Evolutionary conservation across 1,139 yeast genomes (phyloP).

Genomic region (Candida gigantensis): DNA sequence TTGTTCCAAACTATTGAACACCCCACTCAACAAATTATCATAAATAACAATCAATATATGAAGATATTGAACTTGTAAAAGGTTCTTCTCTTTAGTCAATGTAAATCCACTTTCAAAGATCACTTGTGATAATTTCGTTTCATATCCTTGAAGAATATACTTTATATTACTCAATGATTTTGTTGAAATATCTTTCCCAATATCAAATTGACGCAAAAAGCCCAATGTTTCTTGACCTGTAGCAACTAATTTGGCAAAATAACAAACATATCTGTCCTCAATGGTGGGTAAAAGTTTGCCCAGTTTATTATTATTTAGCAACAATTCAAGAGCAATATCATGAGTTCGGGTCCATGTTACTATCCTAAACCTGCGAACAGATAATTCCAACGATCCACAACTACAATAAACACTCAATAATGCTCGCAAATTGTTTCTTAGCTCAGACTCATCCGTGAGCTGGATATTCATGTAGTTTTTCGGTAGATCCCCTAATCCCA

Average conservation of each 20-base stretch:
- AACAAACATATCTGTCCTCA: constrained; percentile 40
- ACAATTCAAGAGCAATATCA: constrained; percentile 33
- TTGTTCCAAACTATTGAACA: constrained; percentile 16
- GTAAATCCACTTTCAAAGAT: constrained; percentile 31
- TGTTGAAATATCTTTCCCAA: not conserved
- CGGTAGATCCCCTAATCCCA: constrained; percentile 46
- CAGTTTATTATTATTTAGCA: constrained; percentile 31
- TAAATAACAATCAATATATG: constrained; percentile 50
- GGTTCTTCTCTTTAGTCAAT: constrained; percentile 27
- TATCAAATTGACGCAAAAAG: constrained; percentile 19
- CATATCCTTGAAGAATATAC: constrained; percentile 21
- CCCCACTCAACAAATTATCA: constrained; percentile 45
- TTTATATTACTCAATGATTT: constrained; percentile 7
- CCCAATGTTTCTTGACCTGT: constrained; percentile 48
- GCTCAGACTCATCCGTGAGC: constrained; percentile 29
- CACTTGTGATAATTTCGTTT: constrained; percentile 21
- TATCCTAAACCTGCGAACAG: constrained; percentile 50
- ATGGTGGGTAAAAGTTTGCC: constrained; percentile 19
- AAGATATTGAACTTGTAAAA: constrained; percentile 42
- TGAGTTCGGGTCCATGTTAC: constrained; percentile 50
- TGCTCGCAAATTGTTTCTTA: constrained; percentile 42
- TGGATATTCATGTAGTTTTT: constrained; percentile 21
- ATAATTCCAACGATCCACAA: constrained; percentile 51
- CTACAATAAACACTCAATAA: constrained; percentile 50
- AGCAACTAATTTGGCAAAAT: constrained; percentile 39